These are phyloP conservation scores for Radiomyces spectabilis DNA, from an alignment of 192 early-diverging fungal species.

Conservation along the genomic window DNA sequence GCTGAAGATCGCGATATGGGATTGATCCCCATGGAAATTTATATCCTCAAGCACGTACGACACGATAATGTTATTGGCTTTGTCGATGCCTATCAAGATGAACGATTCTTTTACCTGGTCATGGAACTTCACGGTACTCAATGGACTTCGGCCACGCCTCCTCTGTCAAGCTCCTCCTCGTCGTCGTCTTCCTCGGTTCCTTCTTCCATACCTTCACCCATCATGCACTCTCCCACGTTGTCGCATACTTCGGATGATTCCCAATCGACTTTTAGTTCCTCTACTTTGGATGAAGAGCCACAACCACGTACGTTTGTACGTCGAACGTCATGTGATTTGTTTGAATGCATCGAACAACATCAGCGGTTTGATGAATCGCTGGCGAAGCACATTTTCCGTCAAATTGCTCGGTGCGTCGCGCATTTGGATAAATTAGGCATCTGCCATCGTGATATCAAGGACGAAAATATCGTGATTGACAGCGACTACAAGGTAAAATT, in stretches of 20 bases:
- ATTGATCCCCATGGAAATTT: constrained; percentile 54
- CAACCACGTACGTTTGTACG: constrained; percentile 32
- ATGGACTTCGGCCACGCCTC: constrained; percentile 36
- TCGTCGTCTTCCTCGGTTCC: too few relatives aligned
- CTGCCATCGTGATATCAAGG: constrained; percentile 60
- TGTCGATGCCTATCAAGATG: constrained; percentile 47
- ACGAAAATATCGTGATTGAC: constrained; percentile 65
- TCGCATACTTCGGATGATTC: constrained; percentile 12
- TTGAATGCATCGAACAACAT: constrained; percentile 59
- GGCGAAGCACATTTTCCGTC: constrained; percentile 47
- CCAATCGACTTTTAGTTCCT: constrained; percentile 3
- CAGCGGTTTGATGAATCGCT: constrained; percentile 45
- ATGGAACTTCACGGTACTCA: constrained; percentile 63
- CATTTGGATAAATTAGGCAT: constrained; percentile 41
- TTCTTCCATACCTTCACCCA: background rate
- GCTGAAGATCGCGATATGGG: constrained; percentile 43
- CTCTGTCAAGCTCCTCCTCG: too few relatives aligned
- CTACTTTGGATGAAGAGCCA: constrained; percentile 15
- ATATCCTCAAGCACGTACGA: constrained; percentile 47
- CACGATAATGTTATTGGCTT: constrained; percentile 50
- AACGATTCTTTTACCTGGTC: constrained; percentile 48
- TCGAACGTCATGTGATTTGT: constrained; percentile 54
- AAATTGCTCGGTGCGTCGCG: constrained; percentile 46
- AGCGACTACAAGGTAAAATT: constrained; percentile 46
- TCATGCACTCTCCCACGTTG: background rate